Percentiles rank a stretch among this genome's conserved stretches.
Evolutionary conservation across 768 basidiomycete species (phyloP).

Genomic region (Cytidiella melzeri): DNA sequence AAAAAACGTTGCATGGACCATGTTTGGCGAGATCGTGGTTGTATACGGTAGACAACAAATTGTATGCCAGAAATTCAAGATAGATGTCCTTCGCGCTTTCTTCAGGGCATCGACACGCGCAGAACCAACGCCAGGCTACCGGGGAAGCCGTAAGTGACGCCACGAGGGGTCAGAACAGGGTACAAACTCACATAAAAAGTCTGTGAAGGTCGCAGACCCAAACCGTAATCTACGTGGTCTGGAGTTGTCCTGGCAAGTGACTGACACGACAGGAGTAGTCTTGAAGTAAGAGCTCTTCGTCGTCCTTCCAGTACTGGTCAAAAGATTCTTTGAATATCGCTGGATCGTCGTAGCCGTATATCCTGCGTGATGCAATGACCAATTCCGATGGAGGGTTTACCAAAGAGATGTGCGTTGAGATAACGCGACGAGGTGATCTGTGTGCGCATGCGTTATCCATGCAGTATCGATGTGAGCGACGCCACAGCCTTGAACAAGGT

Average conservation of each 20-base stretch:
- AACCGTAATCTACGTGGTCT: constrained; percentile 31
- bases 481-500: too few relatives aligned
- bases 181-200: constrained; percentile 29
- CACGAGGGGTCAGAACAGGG: background rate
- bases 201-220: constrained; percentile 31
- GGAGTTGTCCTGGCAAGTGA: constrained; percentile 35
- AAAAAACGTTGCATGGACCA: constrained; percentile 32
- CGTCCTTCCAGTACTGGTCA: constrained; percentile 30
- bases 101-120: constrained; percentile 35
- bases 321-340: constrained; percentile 23
- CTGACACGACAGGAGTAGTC: constrained; percentile 25
- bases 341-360: constrained; percentile 26
- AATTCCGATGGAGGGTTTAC: constrained; percentile 28
- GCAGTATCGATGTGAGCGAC: background rate
- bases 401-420: constrained; percentile 25
- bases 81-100: constrained; percentile 31
- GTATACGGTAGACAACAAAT: background rate
- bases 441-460: constrained; percentile 33
- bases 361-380: constrained; percentile 28
- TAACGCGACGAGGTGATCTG: constrained; percentile 35
- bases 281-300: constrained; percentile 29
- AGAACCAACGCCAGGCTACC: constrained; percentile 32
- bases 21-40: background rate
- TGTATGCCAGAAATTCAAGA: constrained; percentile 14
- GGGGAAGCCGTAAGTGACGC: background rate